These are phyloP conservation scores for Nemania bipapillata DNA, from an alignment of 2,329 filamentous ascomycete species.

Conservation along the genomic window DNA sequence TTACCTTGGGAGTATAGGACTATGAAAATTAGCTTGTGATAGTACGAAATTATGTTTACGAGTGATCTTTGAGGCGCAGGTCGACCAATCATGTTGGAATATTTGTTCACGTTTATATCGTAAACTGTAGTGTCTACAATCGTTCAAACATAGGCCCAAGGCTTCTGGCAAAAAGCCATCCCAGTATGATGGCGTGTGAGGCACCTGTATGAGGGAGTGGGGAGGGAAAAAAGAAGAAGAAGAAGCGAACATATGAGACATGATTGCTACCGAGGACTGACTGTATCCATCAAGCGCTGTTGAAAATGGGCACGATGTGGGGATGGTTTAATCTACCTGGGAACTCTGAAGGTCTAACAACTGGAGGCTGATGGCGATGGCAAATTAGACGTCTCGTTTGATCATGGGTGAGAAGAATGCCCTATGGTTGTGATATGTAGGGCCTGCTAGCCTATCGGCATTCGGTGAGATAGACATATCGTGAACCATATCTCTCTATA, in stretches of 20 bases:
- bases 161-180: not conserved
- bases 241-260: slow-evolving; percentile 8
- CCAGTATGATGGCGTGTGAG: not conserved
- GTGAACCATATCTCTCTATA: not conserved
- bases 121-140: not conserved
- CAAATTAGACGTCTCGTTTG: not conserved
- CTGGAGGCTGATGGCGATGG: not conserved
- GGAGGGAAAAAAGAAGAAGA: not conserved
- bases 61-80: not conserved
- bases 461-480: not conserved
- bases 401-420: not conserved
- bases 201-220: not conserved
- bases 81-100: slow-evolving; percentile 1
- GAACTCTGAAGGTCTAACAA: not conserved
- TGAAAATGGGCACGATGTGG: not conserved
- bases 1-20: not conserved
- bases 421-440: not conserved
- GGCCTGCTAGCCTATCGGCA: not conserved
- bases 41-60: not conserved
- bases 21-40: not conserved
- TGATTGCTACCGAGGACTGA: not conserved
- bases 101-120: not conserved
- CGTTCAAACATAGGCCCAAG: not conserved
- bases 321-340: slow-evolving; percentile 6
- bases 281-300: not conserved